These are phyloP conservation scores for Rehmannia glutinosa DNA, from an alignment of 257 asterid species.

Conservation along the genomic window DNA sequence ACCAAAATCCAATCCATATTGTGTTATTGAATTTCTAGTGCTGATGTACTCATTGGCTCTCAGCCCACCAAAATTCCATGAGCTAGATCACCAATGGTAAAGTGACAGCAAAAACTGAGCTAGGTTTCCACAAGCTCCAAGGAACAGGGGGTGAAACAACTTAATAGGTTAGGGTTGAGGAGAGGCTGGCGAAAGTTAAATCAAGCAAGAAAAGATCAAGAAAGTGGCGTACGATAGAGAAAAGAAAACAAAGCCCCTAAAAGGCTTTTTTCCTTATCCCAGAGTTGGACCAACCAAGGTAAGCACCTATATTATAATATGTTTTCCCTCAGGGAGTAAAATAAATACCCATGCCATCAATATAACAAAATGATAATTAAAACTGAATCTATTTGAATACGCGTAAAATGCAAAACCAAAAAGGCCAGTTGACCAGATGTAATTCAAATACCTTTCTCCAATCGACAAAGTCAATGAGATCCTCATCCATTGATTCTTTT, in stretches of 20 bases:
- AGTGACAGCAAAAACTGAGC: background rate
- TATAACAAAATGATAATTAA: background rate
- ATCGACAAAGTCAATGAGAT: constrained; percentile 74
- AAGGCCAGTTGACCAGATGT: constrained; percentile 9
- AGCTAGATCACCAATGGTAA: background rate
- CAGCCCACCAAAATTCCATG: background rate
- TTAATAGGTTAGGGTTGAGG: background rate
- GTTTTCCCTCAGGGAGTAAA: background rate
- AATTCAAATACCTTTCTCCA: constrained; percentile 72
- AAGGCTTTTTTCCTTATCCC: background rate
- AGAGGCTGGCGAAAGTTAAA: background rate
- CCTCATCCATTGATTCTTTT: constrained; percentile 87
- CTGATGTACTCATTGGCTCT: background rate
- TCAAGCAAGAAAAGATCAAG: background rate
- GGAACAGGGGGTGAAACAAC: background rate
- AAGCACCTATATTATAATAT: background rate
- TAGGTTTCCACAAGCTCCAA: background rate
- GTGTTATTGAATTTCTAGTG: background rate
- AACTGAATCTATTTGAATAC: background rate
- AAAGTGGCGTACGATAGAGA: background rate
- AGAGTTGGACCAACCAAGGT: background rate
- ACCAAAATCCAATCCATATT: background rate
- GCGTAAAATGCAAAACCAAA: constrained; percentile 3
- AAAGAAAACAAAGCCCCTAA: background rate
- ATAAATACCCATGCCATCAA: background rate